Base-by-base conservation (phyloP, 2,329 filamentous ascomycete genomes). In the Bertia moriformis region DNA sequence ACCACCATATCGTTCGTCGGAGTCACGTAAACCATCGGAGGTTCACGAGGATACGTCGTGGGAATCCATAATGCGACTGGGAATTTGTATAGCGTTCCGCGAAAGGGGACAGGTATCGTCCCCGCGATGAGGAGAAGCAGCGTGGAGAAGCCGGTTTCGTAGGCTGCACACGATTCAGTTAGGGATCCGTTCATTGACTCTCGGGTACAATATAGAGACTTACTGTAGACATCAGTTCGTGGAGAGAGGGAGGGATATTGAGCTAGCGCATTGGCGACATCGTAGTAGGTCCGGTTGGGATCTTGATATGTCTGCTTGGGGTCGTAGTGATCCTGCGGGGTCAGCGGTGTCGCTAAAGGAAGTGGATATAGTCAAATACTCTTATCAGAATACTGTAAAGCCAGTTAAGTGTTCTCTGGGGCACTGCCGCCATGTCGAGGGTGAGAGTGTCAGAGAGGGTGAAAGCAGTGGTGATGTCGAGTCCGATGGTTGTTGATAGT, bases 151-250 rank as follows among this genome's bases (percentile, higher is more conserved):
- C 91, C 91, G 66, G 84, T 84, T 49, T 94, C 83, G 56, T 88
- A 93, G 41, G 89, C 87, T 93, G 51, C 15, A 40, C n/a, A 27
- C 7, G 7, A 27, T 27, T 27, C 7, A 14, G 32, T 17, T 29
- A 29, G n/a, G n/a, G n/a, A n/a, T n/a, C n/a, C n/a, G n/a, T n/a
- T n/a, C n/a, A n/a, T n/a, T n/a, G n/a, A n/a, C n/a, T n/a, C n/a
- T n/a, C n/a, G n/a, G n/a, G n/a, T 7, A 27, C 7, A n/a, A n/a
- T n/a, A 27, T 27, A 27, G 22, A 7, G 22, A 58, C 75, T 50
- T 71, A 93, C 87, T 96, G 61, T 96, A 93, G 39, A 96, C 88
- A 58, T 96, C 88, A 44, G 91, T 98, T 49, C 84, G 76, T 18
- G 88, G 86, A 5, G 80, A 73, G 17, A 98, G 68, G 2, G 84